phyloP scores from a whole-genome alignment of 208 protist species.

The Trypanosomatidae sp. region DNA sequence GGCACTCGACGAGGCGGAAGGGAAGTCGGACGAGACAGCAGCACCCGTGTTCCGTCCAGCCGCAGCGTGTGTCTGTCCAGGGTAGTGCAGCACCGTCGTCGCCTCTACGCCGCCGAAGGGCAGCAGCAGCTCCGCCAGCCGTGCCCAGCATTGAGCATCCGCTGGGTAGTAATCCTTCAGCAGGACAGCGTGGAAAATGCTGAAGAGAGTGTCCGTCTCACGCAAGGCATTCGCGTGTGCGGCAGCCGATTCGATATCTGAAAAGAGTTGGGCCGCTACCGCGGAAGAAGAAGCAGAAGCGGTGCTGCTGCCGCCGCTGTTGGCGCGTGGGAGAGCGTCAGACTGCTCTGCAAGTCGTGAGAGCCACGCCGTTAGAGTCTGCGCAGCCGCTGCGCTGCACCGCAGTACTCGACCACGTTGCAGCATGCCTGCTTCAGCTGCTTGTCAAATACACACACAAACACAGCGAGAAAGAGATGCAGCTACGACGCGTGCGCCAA shows the following conservation, averaged over 20 bases:
- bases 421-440: constrained; percentile 24
- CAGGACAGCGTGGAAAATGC: constrained; percentile 40
- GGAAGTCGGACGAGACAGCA: no score
- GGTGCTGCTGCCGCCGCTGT: not conserved
- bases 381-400: constrained; percentile 24
- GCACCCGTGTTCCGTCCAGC: no score
- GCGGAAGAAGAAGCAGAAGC: no score
- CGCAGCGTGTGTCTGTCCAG: constrained; percentile 35
- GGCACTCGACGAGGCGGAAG: no score
- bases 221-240: constrained; percentile 44
- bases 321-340: constrained; percentile 18
- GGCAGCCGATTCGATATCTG: constrained; percentile 32
- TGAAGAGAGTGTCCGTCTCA: constrained; percentile 70
- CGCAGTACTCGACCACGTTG: not conserved
- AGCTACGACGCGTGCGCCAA: no score
- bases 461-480: not conserved
- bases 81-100: constrained; percentile 58
- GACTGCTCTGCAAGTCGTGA: constrained; percentile 29
- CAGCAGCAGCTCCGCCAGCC: constrained; percentile 49
- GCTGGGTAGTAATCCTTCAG: constrained; percentile 31
- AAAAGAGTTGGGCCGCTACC: constrained; percentile 30
- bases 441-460: no score
- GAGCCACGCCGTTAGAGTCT: constrained; percentile 34
- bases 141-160: constrained; percentile 33
- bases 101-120: constrained; percentile 56